Evolutionary conservation across 2,329 filamentous ascomycete species (phyloP).

Genomic region (Cercospora citrullina): DNA sequence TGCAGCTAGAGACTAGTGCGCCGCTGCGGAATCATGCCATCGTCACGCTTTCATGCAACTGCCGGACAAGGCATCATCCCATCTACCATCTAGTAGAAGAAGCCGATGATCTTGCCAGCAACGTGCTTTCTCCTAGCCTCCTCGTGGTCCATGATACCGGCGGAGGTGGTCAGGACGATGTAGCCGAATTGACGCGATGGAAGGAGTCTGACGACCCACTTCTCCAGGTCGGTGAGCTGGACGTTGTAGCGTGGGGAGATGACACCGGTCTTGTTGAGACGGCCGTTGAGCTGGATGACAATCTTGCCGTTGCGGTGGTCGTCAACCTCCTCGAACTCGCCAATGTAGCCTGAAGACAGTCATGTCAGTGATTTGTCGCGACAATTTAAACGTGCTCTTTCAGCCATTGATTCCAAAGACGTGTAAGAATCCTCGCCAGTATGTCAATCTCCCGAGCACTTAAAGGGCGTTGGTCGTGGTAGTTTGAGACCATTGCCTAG

Average conservation of each 20-base stretch:
- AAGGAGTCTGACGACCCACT: conserved; percentile 99
- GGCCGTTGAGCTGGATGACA: conserved; percentile 98
- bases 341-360: conserved; percentile 78
- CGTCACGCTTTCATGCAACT: conserved; percentile 12
- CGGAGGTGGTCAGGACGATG: conserved; percentile 97
- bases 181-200: conserved; percentile 99
- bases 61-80: background rate
- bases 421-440: conserved; percentile 89
- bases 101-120: conserved; percentile 97
- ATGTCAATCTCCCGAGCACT: conserved; percentile 93
- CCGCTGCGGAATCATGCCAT: conserved; percentile 21
- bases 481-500: conserved; percentile 88
- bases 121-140: conserved; percentile 99
- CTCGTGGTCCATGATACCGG: conserved; percentile 99
- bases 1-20: conserved; percentile 23
- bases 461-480: conserved; percentile 98
- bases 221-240: conserved; percentile 95
- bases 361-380: conserved; percentile 74
- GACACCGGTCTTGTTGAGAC: conserved; percentile 98
- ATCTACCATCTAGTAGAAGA: conserved; percentile 75
- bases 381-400: conserved; percentile 91
- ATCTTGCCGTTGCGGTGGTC: conserved; percentile 99
- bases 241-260: conserved; percentile 99
- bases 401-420: conserved; percentile 73
- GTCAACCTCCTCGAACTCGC: conserved; percentile 99